A percentile compares a stretch with the other conserved stretches of the same genome.
These are phyloP conservation scores for Kluyveromyces marxianus DNA, from an alignment of 1,139 yeast genomes.

Conservation along the genomic window DNA sequence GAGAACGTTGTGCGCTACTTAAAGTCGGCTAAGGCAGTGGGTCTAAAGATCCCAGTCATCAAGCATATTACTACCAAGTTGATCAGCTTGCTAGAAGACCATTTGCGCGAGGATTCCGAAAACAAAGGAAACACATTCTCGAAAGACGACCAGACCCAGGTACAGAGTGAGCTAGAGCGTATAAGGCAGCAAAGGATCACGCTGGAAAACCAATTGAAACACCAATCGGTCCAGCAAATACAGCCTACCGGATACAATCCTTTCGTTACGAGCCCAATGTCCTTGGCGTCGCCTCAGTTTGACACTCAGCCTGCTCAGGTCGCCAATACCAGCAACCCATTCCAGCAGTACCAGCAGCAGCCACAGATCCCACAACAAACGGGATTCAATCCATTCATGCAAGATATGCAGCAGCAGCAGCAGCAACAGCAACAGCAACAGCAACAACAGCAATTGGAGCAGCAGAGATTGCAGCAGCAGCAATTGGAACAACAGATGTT, in stretches of 20 bases:
- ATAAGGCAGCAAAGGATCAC: conserved; percentile 25
- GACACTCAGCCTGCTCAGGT: conserved; percentile 2
- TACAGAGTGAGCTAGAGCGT: conserved; percentile 22
- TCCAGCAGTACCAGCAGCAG: conserved; percentile 13
- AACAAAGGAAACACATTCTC: conserved; percentile 11
- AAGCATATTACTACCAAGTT: conserved; percentile 96
- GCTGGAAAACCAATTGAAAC: conserved; percentile 25
- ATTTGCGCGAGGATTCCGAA: conserved; percentile 37
- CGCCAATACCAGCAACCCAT: conserved; percentile 7
- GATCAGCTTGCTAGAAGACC: conserved; percentile 80
- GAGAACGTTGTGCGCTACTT: conserved; percentile 80
- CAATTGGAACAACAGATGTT: conserved; percentile 9
- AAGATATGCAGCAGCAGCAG: conserved; percentile 21
- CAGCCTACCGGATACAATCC: conserved; percentile 27
- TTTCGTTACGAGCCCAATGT: conserved; percentile 16
- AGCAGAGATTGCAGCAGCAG: conserved; percentile 9
- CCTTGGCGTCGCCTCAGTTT: conserved; percentile 3
- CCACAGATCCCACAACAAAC: conserved; percentile 9
- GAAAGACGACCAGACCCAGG: conserved; percentile 8
- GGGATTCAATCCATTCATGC: conserved; percentile 9
- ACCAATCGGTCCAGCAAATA: conserved; percentile 20
- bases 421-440: conserved; percentile 25
- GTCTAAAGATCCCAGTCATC: conserved; percentile 87
- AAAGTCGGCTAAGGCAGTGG: conserved; percentile 85
- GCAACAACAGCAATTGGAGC: conserved; percentile 8